phyloP scores from a whole-genome alignment of 768 basidiomycete species.

The Boletales sp. region DNA sequence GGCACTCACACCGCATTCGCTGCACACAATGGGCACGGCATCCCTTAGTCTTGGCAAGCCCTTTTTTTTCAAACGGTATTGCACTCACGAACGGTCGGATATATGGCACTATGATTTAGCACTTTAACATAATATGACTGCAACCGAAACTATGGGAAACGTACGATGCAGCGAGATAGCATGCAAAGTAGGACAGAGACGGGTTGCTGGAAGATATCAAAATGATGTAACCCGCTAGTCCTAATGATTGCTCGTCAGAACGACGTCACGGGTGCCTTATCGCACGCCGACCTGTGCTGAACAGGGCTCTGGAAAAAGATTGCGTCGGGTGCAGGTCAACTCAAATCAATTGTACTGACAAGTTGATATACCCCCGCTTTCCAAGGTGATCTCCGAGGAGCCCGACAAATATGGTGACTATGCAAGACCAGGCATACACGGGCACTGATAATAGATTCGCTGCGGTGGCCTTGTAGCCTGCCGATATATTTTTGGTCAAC shows the following conservation, averaged over 20 bases:
- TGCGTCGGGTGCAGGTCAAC: constrained; percentile 2
- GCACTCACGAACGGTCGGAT: constrained; percentile 43
- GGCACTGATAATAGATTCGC: constrained; percentile 78
- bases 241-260: constrained; percentile 18
- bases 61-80: background rate
- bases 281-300: constrained; percentile 27
- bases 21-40: constrained; percentile 9
- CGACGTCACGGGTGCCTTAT: background rate
- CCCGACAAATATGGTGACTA: constrained; percentile 61
- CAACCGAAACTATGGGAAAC: constrained; percentile 21
- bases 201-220: constrained; percentile 56
- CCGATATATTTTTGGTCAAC: background rate
- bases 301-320: constrained; percentile 22
- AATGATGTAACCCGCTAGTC: constrained; percentile 62
- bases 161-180: constrained; percentile 67
- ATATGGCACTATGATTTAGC: constrained; percentile 35
- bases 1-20: constrained; percentile 49
- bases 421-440: constrained; percentile 70
- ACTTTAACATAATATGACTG: constrained; percentile 1
- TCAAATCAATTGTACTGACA: constrained; percentile 38
- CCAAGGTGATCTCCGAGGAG: constrained; percentile 58
- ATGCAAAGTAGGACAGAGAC: constrained; percentile 69
- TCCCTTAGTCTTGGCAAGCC: background rate
- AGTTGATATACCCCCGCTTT: constrained; percentile 55
- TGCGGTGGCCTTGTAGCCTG: constrained; percentile 58